Evolutionary conservation across 192 early-diverging fungal species (phyloP).

Genomic region (Linnemannia schmuckeri): DNA sequence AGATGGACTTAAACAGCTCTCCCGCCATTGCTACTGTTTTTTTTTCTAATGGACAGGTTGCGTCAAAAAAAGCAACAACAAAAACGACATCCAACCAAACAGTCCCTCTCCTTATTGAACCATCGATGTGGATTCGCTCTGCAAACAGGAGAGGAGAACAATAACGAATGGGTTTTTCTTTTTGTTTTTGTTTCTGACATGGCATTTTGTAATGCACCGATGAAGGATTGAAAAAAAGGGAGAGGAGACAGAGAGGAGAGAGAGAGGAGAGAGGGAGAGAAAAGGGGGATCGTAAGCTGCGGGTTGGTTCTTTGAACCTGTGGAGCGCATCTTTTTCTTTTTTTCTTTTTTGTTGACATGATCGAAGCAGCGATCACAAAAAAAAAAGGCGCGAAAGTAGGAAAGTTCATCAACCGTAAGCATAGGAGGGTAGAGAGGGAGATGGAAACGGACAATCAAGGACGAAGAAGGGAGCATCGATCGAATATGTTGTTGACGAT

Average conservation of each 20-base stretch:
- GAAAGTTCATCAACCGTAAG: not conserved
- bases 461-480: no score
- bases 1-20: not conserved
- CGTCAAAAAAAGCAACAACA: not conserved
- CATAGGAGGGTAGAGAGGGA: no score
- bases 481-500: no score
- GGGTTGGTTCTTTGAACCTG: slow-evolving; percentile 3
- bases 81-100: not conserved
- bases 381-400: not conserved
- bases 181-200: not conserved
- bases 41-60: not conserved
- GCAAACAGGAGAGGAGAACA: not conserved
- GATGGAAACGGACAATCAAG: no score
- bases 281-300: not conserved
- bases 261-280: not conserved
- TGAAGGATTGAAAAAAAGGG: not conserved
- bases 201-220: not conserved
- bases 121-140: not conserved
- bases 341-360: not conserved
- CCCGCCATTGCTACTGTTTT: not conserved
- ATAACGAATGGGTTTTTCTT: not conserved
- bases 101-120: not conserved
- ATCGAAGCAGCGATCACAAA: not conserved
- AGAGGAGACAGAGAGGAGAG: not conserved
- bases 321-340: not conserved